A percentile compares a stretch with the other conserved stretches of the same genome.
phyloP scores from a whole-genome alignment of 176 grass and related monocot species.

The Pharus latifolius region DNA sequence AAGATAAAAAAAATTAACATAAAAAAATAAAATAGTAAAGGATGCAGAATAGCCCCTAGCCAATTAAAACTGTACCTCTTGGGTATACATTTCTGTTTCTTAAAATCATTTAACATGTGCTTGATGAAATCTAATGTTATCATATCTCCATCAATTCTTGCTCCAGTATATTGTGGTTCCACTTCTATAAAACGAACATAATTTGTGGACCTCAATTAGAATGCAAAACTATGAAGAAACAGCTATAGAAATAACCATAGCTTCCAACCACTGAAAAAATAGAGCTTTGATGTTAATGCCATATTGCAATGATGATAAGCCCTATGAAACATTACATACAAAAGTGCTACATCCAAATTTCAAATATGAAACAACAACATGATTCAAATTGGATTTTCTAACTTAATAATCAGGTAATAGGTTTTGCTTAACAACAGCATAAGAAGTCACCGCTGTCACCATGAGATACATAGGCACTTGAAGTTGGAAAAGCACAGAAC shows the following conservation, averaged over 20 bases:
- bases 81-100: constrained; percentile 59
- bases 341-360: not conserved
- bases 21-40: not conserved
- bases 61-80: constrained; percentile 46
- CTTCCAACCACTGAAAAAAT: not conserved
- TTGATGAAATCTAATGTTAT: constrained; percentile 62
- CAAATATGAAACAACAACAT: not conserved
- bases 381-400: not conserved
- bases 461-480: too few species aligned
- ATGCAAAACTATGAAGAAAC: not conserved
- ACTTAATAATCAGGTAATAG: too few species aligned
- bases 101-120: constrained; percentile 79
- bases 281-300: not conserved
- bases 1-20: constrained; percentile 3
- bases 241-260: not conserved
- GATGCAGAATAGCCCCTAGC: not conserved
- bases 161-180: constrained; percentile 53
- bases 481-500: too few species aligned
- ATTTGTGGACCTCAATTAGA: not conserved
- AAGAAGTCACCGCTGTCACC: too few species aligned
- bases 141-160: constrained; percentile 64
- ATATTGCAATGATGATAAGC: not conserved
- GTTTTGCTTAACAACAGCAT: too few species aligned
- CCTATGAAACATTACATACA: not conserved
- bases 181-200: constrained; percentile 37